These are phyloP conservation scores for Erodium chrysanthum DNA, from an alignment of 441 rosid genomes.

Conservation along the genomic window DNA sequence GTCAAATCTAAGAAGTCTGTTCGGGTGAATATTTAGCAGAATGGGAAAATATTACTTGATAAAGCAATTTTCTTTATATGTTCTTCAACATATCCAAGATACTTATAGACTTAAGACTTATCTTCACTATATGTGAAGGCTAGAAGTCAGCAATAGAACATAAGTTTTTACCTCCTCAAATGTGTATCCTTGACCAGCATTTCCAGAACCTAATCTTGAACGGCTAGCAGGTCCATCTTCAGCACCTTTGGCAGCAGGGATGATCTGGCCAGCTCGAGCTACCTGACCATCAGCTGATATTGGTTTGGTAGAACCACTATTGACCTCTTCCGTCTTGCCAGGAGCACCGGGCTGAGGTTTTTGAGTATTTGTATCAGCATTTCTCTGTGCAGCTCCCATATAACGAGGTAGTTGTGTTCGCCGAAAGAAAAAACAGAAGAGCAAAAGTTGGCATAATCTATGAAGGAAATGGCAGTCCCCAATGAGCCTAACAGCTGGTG, in stretches of 20 bases:
- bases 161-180: constrained; percentile 72
- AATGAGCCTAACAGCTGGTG: constrained; percentile 98
- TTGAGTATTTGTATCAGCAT: constrained; percentile 53
- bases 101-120: background rate
- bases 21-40: background rate
- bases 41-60: background rate
- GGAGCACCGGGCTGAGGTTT: constrained; percentile 67
- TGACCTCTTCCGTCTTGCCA: constrained; percentile 69
- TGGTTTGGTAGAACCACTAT: constrained; percentile 54
- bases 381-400: constrained; percentile 45
- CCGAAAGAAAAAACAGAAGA: constrained; percentile 89
- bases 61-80: background rate
- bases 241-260: constrained; percentile 62
- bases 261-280: constrained; percentile 50
- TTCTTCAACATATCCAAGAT: background rate
- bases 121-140: background rate
- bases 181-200: constrained; percentile 99
- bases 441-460: constrained; percentile 87
- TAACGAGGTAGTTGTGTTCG: constrained; percentile 54
- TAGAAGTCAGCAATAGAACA: constrained; percentile 11
- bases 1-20: constrained; percentile 3
- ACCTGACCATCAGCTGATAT: constrained; percentile 60
- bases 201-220: constrained; percentile 79
- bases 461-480: constrained; percentile 99
- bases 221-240: constrained; percentile 78